Evolutionary conservation across 2,329 filamentous ascomycete species (phyloP).

Genomic region (Sarocladium strictum): DNA sequence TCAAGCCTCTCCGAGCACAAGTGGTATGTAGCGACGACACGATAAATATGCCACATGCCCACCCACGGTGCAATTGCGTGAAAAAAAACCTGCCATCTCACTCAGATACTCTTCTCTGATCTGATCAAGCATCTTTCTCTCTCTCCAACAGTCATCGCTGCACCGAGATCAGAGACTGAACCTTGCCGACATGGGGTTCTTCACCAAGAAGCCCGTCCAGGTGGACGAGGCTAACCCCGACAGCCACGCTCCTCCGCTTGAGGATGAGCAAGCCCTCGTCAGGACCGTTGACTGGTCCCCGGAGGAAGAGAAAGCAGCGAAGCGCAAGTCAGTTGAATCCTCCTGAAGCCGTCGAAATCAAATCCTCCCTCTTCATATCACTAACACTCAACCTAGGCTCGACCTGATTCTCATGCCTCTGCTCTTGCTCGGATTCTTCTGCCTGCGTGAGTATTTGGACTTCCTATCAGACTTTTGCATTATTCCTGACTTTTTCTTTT

Average conservation of each 20-base stretch:
- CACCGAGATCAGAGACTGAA: not conserved
- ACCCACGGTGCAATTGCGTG: not conserved
- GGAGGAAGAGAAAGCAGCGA: conserved; percentile 30
- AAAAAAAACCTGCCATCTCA: too few species aligned
- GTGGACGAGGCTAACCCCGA: not conserved
- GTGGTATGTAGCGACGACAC: not conserved
- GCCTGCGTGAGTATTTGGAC: conserved; percentile 26
- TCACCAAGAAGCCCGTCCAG: not conserved
- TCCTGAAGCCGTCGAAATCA: too few species aligned
- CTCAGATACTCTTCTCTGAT: too few species aligned
- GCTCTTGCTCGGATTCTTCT: conserved; percentile 36
- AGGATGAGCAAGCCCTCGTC: conserved; percentile 25
- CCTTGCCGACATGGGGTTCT: not conserved
- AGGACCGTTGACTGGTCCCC: conserved; percentile 25
- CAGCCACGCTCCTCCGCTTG: conserved; percentile 6
- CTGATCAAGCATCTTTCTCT: not conserved
- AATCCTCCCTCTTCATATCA: too few species aligned
- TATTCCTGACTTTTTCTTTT: not conserved
- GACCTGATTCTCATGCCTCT: conserved; percentile 37
- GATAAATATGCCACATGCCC: not conserved
- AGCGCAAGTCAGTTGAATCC: conserved; percentile 27
- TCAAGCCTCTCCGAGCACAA: not conserved
- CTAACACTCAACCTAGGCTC: conserved; percentile 19
- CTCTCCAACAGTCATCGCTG: not conserved
- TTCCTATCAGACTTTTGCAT: conserved; percentile 17